Percentiles rank a stretch among this genome's conserved stretches.
phyloP scores from a whole-genome alignment of 2,329 filamentous ascomycete species.

The Alternaria infectoria region DNA sequence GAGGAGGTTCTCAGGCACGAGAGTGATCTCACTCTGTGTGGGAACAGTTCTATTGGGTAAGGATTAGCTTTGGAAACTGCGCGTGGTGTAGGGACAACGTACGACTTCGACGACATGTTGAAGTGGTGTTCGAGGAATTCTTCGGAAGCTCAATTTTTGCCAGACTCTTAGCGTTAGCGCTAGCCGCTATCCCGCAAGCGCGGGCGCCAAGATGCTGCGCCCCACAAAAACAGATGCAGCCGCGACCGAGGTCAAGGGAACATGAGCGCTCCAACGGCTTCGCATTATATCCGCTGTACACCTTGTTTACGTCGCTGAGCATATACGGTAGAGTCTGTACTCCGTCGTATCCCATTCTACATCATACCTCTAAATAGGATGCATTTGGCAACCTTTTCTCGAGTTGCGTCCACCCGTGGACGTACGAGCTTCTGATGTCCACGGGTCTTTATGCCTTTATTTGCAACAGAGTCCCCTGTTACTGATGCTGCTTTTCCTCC shows the following conservation, averaged over 20 bases:
- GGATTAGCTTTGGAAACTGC: conserved; percentile 57
- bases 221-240: neutral
- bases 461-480: too few species aligned
- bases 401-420: neutral
- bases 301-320: neutral
- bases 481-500: neutral
- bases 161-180: conserved; percentile 13
- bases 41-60: conserved; percentile 75
- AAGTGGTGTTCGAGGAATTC: conserved; percentile 57
- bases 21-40: conserved; percentile 84
- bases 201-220: neutral
- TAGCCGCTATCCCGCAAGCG: conserved; percentile 6
- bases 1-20: conserved; percentile 98
- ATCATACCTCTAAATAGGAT: neutral
- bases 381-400: neutral
- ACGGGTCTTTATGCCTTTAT: too few species aligned
- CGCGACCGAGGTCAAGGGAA: neutral
- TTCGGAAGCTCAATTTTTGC: conserved; percentile 24
- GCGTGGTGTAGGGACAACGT: conserved; percentile 54
- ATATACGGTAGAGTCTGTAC: neutral
- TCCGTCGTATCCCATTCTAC: neutral
- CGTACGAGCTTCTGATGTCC: too few species aligned
- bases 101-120: conserved; percentile 58
- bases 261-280: neutral
- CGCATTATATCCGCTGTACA: neutral